A percentile compares a stretch with the other conserved stretches of the same genome.
Conservation (phyloP, 495 filamentous ascomycete genomes). For the Lophium mytilinum region DNA sequence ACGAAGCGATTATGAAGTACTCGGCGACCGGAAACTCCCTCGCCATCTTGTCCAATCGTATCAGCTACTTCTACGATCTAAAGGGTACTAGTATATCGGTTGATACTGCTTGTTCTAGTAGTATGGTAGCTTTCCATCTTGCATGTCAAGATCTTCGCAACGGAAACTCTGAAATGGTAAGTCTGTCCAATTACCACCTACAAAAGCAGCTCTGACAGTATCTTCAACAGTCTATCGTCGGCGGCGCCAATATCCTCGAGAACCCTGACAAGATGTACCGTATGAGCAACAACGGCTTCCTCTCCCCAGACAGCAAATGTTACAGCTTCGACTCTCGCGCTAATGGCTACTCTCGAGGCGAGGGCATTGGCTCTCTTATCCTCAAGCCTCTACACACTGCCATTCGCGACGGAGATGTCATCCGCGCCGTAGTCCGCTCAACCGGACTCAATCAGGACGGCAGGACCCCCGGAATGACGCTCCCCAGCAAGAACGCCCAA, state of each 20-base stretch:
- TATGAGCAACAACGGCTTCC: constrained; percentile 1
- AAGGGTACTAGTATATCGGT: background rate
- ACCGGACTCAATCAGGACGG: constrained; percentile 40
- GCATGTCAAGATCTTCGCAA: background rate
- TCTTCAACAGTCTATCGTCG: background rate
- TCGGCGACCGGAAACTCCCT: background rate
- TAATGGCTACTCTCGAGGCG: constrained; percentile 15
- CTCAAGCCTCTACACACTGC: constrained; percentile 31
- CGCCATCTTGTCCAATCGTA: background rate
- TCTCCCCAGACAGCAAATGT: constrained; percentile 8
- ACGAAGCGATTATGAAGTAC: background rate
- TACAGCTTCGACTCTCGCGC: constrained; percentile 13
- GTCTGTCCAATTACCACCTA: background rate
- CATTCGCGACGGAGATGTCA: constrained; percentile 27
- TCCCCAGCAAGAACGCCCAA: background rate
- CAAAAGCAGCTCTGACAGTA: background rate
- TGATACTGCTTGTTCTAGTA: constrained; percentile 6
- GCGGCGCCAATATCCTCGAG: background rate
- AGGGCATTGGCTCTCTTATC: constrained; percentile 6
- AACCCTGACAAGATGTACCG: background rate
- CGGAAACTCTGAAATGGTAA: background rate
- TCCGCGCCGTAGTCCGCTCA: constrained; percentile 39
- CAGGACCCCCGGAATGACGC: constrained; percentile 24
- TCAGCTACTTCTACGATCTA: constrained; percentile 1
- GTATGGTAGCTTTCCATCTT: constrained; percentile 1